Evolutionary conservation across 208 protist genomes (phyloP), one percentile per base, ranked within the genome.

Genomic region (Trypanosomatidae sp.): DNA sequence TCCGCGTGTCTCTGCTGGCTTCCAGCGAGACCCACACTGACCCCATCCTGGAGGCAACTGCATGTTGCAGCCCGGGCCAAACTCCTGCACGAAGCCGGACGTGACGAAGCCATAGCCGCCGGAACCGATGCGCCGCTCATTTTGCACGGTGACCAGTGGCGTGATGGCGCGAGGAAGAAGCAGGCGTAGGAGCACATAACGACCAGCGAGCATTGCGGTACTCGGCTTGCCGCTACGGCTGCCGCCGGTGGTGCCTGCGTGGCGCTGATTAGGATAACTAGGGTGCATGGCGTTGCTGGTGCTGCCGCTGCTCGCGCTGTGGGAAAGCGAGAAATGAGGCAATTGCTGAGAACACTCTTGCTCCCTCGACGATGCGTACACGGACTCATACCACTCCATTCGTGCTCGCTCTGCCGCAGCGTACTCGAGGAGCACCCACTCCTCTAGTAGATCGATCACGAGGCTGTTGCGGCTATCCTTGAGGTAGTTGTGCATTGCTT

Each of bases 81-180:
- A 5, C 36, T 28, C 44, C 62, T 80, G 70, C 7, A 80, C 70
- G 39, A 50, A 67, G 46, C 76, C 76, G 22, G 76, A 76, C 25
- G 76, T 80, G 36, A 96, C 91, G 7, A 81, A 72, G 43, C 87
- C 91, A 58, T 90, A 96, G 44, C 91, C 87, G 43, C 91, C 91
- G n/a, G 86, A 43, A 8, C 89, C 87, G 47, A 96, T 80, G 41
- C 88, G 84, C 22, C 83, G 79, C 55, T 71, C 66, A 47, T 88
- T 67, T 52, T 68, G 41, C 17, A 58, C 58, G 33, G 70, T 65
- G 30, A 73, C 69, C 19, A 80, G 56, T 15, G 67, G 76, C 3
- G 76, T 80, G 59, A 80, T 67, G 47, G 59, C 65, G 52, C 85
- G 78, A 5, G 85, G 85, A 44, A 92, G 66, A 33, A 93, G 79